These are phyloP conservation scores for Erythrophleum ivorense DNA, from an alignment of 331 rosid species.

Conservation along the genomic window DNA sequence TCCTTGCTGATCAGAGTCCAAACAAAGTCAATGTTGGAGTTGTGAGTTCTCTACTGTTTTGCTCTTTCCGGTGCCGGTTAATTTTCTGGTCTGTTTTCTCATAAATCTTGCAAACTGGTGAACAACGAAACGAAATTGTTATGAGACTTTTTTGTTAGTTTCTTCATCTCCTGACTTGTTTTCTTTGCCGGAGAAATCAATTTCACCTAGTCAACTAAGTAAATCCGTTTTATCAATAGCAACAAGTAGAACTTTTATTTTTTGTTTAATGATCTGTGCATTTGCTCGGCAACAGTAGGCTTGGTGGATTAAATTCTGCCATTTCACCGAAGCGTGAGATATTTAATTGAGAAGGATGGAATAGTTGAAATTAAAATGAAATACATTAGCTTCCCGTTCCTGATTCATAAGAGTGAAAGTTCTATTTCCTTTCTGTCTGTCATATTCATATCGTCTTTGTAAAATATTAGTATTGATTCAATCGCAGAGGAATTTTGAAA, in stretches of 20 bases:
- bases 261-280: neutral
- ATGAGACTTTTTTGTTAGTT: neutral
- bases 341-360: neutral
- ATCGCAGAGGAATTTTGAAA: neutral
- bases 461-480: neutral
- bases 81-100: slow-evolving; percentile 2
- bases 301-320: neutral
- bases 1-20: slow-evolving; percentile 88
- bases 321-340: neutral
- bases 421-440: neutral
- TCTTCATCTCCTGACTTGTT: neutral
- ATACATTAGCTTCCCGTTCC: neutral
- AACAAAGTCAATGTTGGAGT: slow-evolving; percentile 95
- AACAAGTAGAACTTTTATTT: neutral
- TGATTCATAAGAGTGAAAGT: neutral
- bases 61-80: neutral
- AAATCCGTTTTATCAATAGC: neutral
- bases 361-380: neutral
- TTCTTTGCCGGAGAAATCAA: neutral
- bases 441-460: neutral
- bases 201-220: neutral
- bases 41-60: slow-evolving; percentile 55
- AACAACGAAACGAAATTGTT: neutral
- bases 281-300: neutral
- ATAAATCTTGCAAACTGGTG: neutral